Base-by-base conservation (phyloP, 306 rosid genomes). In the Sicyos edulis region DNA sequence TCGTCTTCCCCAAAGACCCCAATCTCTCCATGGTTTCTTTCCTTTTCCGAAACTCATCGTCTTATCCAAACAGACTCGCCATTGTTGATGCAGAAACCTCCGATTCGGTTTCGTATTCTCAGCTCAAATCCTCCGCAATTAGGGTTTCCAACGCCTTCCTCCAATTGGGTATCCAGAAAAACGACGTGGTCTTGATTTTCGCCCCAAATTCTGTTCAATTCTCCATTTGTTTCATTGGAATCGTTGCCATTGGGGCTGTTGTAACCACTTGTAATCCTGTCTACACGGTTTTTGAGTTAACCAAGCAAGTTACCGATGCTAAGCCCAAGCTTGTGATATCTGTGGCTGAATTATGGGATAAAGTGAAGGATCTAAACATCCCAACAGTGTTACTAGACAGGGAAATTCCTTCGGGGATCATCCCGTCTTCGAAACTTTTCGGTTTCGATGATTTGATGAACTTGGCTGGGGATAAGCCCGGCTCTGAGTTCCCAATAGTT, bases 121-220 rank as follows among this genome's bases (percentile, higher is more conserved):
- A 83, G 54, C 66, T 92, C 54, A 88, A 87, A 74, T 72, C 86
- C 68, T 67, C 65, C 15, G 89, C 76, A 3, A 66, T 78, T 14
- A 82, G 79, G 74, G 73, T 83, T 53, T 81, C 98, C 19, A 85
- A 85, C 76, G 90, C 76, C 9, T 63, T 90, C 5, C 69, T 81
- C 74, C 79, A 75, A 24, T 68, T 88, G 47, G 95, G 92, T 4
- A 22, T 93, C 19, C 47, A 71, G 75, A 93, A 90, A 81, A 86
- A 80, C 82, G 96, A 93, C 55, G 92, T 93, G 51, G 97, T 93
- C 2, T 81, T 93, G 56, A 80, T 90, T 71, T 84, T 90, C 51
- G 85, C 95, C 4, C 98, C 98, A 2, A 90, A 88, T 72, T 83
- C 88, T 21, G 79, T 85, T 59, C 84, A 81, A 20, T 85, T 75